Conservation (phyloP, 2,329 filamentous ascomycete genomes). For the Epichloe festucae region DNA sequence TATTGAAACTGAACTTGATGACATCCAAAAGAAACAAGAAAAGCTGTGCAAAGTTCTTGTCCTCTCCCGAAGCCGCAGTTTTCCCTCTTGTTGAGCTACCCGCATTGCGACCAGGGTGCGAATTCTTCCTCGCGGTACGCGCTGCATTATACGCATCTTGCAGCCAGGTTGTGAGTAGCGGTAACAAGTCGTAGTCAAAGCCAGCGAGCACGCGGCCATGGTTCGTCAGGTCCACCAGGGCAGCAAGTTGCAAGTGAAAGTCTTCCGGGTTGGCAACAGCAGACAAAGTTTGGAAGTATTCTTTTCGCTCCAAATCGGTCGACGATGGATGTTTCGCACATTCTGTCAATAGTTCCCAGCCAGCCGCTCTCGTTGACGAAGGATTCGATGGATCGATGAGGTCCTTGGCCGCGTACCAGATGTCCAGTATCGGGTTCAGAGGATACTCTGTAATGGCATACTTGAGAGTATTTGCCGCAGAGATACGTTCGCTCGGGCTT, state of each 20-base stretch:
- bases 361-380: slow-evolving; percentile 40
- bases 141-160: slow-evolving; percentile 40
- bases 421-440: slow-evolving; percentile 43
- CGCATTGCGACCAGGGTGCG: slow-evolving; percentile 22
- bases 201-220: slow-evolving; percentile 49
- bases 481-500: slow-evolving; percentile 37
- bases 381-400: slow-evolving; percentile 46
- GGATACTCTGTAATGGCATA: slow-evolving; percentile 45
- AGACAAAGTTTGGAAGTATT: slow-evolving; percentile 51
- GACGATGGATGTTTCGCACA: slow-evolving; percentile 50
- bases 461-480: slow-evolving; percentile 44
- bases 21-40: slow-evolving; percentile 55
- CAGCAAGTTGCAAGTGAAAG: slow-evolving; percentile 52
- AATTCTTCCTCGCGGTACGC: slow-evolving; percentile 35
- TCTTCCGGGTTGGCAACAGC: slow-evolving; percentile 44
- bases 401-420: slow-evolving; percentile 55
- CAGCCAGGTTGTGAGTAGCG: slow-evolving; percentile 49
- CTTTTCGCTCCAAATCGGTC: slow-evolving; percentile 52
- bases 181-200: slow-evolving; percentile 55
- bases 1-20: slow-evolving; percentile 64
- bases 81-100: slow-evolving; percentile 24
- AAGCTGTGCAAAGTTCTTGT: slow-evolving; percentile 48
- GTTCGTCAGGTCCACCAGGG: slow-evolving; percentile 47
- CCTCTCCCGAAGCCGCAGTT: slow-evolving; percentile 34
- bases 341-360: slow-evolving; percentile 52